These are phyloP conservation scores for Corymbia maculata DNA, from an alignment of 345 rosid genomes.

Conservation along the genomic window DNA sequence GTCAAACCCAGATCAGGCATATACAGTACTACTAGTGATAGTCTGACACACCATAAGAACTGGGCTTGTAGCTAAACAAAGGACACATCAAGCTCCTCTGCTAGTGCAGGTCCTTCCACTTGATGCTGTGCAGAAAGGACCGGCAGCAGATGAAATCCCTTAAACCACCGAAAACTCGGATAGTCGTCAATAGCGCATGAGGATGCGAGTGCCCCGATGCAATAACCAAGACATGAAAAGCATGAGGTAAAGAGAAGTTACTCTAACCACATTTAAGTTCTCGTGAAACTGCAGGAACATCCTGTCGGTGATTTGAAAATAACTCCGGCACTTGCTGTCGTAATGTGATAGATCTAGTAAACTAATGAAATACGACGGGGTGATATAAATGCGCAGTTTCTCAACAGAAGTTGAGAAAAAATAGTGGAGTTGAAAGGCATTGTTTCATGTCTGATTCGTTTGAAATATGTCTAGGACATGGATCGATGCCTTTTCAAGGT, in stretches of 20 bases:
- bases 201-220: background rate
- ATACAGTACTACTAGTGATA: background rate
- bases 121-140: background rate
- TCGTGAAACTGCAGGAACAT: background rate
- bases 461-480: background rate
- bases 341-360: background rate
- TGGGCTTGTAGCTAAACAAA: background rate
- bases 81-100: background rate
- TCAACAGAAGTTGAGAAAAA: background rate
- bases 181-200: background rate
- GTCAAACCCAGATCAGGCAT: background rate
- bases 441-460: background rate
- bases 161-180: background rate
- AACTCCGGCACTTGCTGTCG: background rate
- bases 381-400: background rate
- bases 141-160: background rate
- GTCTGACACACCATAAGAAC: background rate
- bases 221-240: background rate
- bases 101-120: background rate
- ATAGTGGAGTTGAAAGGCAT: background rate
- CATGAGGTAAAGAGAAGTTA: background rate
- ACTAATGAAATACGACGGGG: rapidly evolving
- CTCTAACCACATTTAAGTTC: background rate
- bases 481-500: background rate
- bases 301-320: background rate